Conservation (phyloP, 495 filamentous ascomycete genomes). For the Daldinia concentrica region DNA sequence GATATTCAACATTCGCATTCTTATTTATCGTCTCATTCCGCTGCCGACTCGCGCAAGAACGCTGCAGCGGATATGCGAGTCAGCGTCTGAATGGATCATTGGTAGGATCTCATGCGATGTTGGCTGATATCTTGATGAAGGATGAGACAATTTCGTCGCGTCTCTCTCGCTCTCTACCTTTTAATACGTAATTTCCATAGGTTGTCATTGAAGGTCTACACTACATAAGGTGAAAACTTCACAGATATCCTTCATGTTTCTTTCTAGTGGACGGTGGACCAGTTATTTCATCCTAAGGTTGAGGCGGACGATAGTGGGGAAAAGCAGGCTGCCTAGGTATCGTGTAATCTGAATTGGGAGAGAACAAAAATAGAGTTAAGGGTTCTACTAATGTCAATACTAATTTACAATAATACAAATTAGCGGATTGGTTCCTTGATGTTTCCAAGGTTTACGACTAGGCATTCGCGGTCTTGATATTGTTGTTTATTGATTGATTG, state of each 20-base stretch:
- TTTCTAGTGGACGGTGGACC: neutral
- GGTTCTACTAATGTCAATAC: neutral
- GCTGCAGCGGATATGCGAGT: conserved; percentile 34
- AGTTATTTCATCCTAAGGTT: conserved; percentile 12
- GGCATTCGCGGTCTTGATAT: neutral
- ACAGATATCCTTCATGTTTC: neutral
- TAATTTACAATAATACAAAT: neutral
- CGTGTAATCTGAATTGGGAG: conserved; percentile 18
- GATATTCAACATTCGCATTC: conserved; percentile 8
- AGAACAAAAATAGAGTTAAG: neutral
- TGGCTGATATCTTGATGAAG: neutral
- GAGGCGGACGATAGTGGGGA: conserved; percentile 45
- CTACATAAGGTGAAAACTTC: neutral
- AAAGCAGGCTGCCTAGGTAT: conserved; percentile 12
- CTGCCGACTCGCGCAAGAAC: conserved; percentile 31
- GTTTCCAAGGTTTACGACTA: neutral
- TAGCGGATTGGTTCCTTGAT: neutral
- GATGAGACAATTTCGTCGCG: neutral
- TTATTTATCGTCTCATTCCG: conserved; percentile 27
- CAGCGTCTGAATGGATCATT: conserved; percentile 17
- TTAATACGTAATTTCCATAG: conserved; percentile 1
- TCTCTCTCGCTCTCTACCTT: neutral
- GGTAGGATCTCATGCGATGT: neutral
- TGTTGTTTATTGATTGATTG: neutral
- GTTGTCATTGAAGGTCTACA: neutral